Base-by-base conservation (phyloP, 257 asterid genomes). In the Rubia yunnanensis region DNA sequence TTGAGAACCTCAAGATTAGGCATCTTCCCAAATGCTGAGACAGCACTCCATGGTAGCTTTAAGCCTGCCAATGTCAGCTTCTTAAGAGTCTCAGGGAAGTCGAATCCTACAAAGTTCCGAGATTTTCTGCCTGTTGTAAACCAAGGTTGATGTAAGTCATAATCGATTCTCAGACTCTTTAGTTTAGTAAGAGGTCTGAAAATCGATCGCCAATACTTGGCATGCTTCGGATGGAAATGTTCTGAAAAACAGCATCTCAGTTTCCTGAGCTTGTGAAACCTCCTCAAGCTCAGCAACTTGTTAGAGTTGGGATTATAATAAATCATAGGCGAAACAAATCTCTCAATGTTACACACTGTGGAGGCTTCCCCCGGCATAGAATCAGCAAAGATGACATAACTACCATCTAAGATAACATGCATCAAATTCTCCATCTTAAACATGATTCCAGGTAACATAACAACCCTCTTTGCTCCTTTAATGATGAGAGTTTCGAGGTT, bases 1-100 rank as follows among this genome's bases (percentile, higher is more conserved):
- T 57, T 57, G 38, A 57, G 63, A 57, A 57, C 63, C 22, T 30
- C 23, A 15, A 57, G 63, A 30, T 57, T 30, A 57, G 63, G 39
- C 39, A 27, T 13, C 39, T 30, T 57, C 11, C 20, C 10, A 8
- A 57, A 13, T 27, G 38, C 14, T 57, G 63, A 57, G 38, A 57
- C 5, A 17, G 39, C 39, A 57, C 38, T 30, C 63, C 63, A 57
- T 28, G 63, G 39, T 15, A 57, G 23, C 34, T 28, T 28, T 30
- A 57, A 30, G 23, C 63, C 63, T 27, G 39, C 17, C 39, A 57
- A 30, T 5, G 38, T 57, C 39, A 57, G 10, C 63, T 57, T 57
- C 63, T 57, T 57, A 30, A 57, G 63, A 57, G 31, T 28, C 6
- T 17, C 11, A 10, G 39, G 63, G 5, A 57, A 67, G 64, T 24